phyloP scores from a whole-genome alignment of 768 basidiomycete species.

The Mycena capillaripes region DNA sequence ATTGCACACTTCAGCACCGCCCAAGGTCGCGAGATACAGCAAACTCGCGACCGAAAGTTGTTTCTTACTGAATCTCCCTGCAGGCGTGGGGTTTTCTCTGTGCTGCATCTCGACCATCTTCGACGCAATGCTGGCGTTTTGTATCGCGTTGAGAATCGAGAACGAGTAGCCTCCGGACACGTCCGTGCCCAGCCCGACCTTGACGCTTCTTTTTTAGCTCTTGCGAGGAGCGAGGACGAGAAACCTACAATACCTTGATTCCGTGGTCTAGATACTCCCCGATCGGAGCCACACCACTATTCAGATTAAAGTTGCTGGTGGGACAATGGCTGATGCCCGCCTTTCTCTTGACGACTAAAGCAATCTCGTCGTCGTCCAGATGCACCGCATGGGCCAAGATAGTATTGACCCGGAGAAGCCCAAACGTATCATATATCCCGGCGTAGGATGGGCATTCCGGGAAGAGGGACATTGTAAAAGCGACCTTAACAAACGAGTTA shows the following conservation, averaged over 20 bases:
- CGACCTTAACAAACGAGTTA: slow-evolving; percentile 59
- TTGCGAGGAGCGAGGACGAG: not conserved
- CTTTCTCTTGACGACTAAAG: slow-evolving; percentile 71
- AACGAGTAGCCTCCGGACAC: slow-evolving; percentile 89
- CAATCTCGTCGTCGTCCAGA: slow-evolving; percentile 79
- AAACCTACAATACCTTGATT: slow-evolving; percentile 82
- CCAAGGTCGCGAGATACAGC: slow-evolving; percentile 91
- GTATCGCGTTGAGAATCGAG: slow-evolving; percentile 83
- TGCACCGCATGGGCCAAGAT: slow-evolving; percentile 92
- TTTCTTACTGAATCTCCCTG: slow-evolving; percentile 60
- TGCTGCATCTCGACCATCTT: slow-evolving; percentile 77
- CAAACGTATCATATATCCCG: slow-evolving; percentile 83
- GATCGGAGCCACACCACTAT: slow-evolving; percentile 87
- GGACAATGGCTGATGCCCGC: slow-evolving; percentile 95
- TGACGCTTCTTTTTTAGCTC: not conserved
- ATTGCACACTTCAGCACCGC: slow-evolving; percentile 88
- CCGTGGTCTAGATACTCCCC: slow-evolving; percentile 85
- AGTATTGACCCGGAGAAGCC: slow-evolving; percentile 83
- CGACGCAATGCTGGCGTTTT: slow-evolving; percentile 83
- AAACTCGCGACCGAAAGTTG: slow-evolving; percentile 82
- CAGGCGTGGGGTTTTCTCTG: slow-evolving; percentile 16
- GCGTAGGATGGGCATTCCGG: slow-evolving; percentile 78
- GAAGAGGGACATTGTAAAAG: slow-evolving; percentile 75
- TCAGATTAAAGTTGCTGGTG: slow-evolving; percentile 92
- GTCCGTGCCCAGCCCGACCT: slow-evolving; percentile 97